These are phyloP conservation scores for Xylariaceae sp. DNA, from an alignment of 2,329 filamentous ascomycete species.

Conservation along the genomic window DNA sequence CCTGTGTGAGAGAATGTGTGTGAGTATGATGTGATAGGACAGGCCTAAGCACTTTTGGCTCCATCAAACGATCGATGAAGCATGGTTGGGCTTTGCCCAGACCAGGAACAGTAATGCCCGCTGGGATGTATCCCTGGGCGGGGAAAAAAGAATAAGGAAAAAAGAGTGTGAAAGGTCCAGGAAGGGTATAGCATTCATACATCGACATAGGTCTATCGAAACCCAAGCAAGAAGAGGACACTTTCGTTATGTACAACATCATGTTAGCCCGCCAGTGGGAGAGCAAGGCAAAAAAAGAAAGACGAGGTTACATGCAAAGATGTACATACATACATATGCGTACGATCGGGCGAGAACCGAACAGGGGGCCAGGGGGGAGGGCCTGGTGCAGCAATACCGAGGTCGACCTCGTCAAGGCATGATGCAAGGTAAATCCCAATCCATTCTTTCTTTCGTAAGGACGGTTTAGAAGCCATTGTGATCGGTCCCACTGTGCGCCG, in stretches of 20 bases:
- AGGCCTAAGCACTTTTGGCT: constrained; percentile 28
- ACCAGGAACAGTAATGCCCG: constrained; percentile 19
- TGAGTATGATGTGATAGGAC: constrained; percentile 23
- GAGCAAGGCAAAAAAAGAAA: not conserved
- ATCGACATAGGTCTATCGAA: no score
- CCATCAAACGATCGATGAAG: constrained; percentile 34
- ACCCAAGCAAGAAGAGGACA: constrained; percentile 1
- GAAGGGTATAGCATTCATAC: constrained; percentile 9
- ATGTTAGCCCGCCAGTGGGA: not conserved
- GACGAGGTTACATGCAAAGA: not conserved
- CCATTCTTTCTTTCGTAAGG: not conserved
- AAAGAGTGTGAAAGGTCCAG: constrained; percentile 11
- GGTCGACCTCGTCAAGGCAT: not conserved
- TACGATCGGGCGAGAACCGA: constrained; percentile 21
- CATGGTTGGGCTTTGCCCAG: constrained; percentile 27
- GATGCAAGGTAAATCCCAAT: constrained; percentile 22
- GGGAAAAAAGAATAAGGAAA: not conserved
- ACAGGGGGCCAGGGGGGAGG: constrained; percentile 9
- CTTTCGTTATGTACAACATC: not conserved
- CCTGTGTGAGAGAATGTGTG: not conserved
- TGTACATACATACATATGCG: constrained; percentile 21
- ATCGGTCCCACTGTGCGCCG: not conserved
- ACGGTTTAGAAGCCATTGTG: not conserved
- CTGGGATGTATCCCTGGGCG: constrained; percentile 26
- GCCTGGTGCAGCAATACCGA: not conserved